Conservation (phyloP, 2,329 filamentous ascomycete genomes). For the Fusarium irregulare region DNA sequence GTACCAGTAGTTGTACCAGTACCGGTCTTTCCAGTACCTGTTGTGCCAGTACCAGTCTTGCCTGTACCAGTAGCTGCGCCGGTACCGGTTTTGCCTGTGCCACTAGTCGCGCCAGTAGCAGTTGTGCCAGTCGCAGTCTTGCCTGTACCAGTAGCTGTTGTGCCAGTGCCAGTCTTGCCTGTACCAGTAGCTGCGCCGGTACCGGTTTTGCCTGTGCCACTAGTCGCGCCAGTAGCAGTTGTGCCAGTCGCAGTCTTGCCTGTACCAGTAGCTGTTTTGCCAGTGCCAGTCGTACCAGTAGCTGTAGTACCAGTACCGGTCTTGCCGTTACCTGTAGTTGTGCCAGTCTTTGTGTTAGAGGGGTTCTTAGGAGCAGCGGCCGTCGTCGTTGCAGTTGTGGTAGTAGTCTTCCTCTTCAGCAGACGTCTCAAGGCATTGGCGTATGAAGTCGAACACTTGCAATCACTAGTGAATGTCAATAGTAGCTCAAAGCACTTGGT, state of each 20-base stretch:
- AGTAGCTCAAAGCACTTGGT: neutral
- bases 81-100: neutral
- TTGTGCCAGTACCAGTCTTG: neutral
- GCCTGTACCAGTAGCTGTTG: neutral
- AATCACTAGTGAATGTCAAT: conserved; percentile 3
- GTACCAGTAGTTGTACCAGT: neutral
- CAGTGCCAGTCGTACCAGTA: neutral
- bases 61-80: neutral
- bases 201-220: neutral
- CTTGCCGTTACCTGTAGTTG: neutral
- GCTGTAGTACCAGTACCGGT: neutral
- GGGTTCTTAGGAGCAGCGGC: neutral
- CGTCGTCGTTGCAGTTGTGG: neutral
- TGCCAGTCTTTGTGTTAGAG: neutral
- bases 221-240: neutral
- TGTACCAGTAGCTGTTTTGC: neutral
- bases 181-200: neutral
- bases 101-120: neutral
- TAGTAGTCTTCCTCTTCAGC: neutral
- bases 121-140: neutral
- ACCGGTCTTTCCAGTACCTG: neutral
- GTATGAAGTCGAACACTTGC: conserved; percentile 3
- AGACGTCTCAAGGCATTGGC: neutral
- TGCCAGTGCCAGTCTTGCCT: neutral
- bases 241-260: neutral